Base-by-base conservation (phyloP, 2,329 filamentous ascomycete genomes). In the Microcyclosporella mali region DNA sequence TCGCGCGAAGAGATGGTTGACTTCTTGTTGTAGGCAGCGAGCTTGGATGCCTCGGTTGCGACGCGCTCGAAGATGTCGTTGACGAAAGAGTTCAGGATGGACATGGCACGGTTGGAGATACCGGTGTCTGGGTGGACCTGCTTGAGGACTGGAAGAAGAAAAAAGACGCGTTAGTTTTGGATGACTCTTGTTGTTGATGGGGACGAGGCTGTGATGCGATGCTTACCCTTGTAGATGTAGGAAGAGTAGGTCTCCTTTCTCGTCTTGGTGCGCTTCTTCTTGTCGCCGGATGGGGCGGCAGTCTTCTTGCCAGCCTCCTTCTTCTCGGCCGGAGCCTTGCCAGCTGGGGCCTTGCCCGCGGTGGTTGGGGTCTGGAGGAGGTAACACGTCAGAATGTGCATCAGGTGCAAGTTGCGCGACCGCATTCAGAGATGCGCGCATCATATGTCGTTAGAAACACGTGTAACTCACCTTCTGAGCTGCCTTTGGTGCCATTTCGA, bases 301-400 rank as follows among this genome's bases (percentile, higher is more conserved):
- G 92, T 97, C 85, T 97, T 98, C 87, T 98, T 98, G 78, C 90
- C 92, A 56, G 90, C 92, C 75, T 97, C 90, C 84, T 97, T 95
- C 85, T 95, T 95, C 82, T 95, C 89, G 66, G 85, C 86, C 48
- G 90, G 88, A 35, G 81, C 80, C 70, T 84, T 84, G 65, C 79
- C 79, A 64, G 81, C 82, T 56, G 82, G 82, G 62, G 90, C 90
- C 88, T 97, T 97, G 75, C 88, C 81, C 77, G 86, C 90, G 67
- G 79, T 83, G 73, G 75, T 79, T 74, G 90, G 89, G 81, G 95
- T 95, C 88, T 58, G 51, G 30, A 46, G 33, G 44, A 44, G 41
- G 28, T n/a, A n/a, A 55, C 48, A 49, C 47, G 53, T 56, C 41
- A 53, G 51, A 51, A 52, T 38, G 42, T 44, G 37, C 25, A 32